These are phyloP conservation scores for Pigoraptor vietnamica DNA, from an alignment of 78 protist species.

Conservation along the genomic window DNA sequence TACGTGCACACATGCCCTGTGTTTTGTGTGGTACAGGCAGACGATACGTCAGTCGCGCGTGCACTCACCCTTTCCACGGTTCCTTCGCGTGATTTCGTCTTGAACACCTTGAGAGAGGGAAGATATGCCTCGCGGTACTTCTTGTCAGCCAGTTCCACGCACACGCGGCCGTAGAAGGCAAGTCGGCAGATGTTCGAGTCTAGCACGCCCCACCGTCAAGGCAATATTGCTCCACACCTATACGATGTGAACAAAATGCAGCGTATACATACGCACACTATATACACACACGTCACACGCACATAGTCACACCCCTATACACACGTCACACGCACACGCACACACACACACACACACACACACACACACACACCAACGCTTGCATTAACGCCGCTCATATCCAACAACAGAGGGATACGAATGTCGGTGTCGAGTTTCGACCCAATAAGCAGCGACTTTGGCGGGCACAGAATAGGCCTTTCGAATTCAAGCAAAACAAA, in stretches of 20 bases:
- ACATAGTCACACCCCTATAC: too few relatives aligned
- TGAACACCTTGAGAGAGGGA: conserved; percentile 18
- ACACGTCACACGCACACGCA: too few relatives aligned
- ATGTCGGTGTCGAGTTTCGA: background rate
- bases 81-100: conserved; percentile 33
- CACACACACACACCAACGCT: too few relatives aligned
- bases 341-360: too few relatives aligned
- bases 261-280: too few relatives aligned
- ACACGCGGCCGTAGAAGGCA: conserved; percentile 59
- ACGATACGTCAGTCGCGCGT: background rate
- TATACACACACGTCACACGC: too few relatives aligned
- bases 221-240: too few relatives aligned
- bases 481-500: background rate
- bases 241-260: too few relatives aligned
- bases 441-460: background rate
- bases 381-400: too few relatives aligned
- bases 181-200: conserved; percentile 57
- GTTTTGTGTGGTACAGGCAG: background rate
- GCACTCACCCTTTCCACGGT: conserved; percentile 44
- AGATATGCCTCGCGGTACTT: background rate
- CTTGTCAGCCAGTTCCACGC: background rate
- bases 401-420: too few relatives aligned
- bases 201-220: background rate
- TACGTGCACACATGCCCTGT: too few relatives aligned
- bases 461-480: background rate